Conservation (phyloP, 148 eudicot species). For the Rhododendron kiyosumense region DNA sequence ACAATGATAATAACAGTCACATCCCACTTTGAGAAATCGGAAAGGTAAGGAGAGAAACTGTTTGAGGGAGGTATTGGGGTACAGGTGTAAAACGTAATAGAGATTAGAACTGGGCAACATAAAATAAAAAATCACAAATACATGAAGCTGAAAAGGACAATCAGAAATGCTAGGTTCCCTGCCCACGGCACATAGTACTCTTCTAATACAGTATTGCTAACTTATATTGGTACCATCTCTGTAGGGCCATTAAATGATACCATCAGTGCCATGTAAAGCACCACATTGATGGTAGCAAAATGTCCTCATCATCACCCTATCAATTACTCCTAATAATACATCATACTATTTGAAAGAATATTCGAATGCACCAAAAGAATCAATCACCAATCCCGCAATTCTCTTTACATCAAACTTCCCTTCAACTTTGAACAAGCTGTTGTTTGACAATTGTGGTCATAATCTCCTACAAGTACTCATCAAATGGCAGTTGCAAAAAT, state of each 20-base stretch:
- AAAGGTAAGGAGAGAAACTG: neutral
- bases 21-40: neutral
- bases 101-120: neutral
- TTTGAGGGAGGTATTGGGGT: neutral
- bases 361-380: neutral
- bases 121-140: neutral
- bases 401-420: neutral
- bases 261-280: neutral
- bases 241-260: neutral
- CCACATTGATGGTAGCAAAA: neutral
- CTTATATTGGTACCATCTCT: neutral
- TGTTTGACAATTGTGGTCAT: neutral
- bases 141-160: neutral
- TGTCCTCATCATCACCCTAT: neutral
- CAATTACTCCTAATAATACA: neutral
- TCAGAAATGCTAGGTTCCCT: neutral
- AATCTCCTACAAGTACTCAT: neutral
- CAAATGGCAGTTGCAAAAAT: neutral
- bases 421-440: neutral
- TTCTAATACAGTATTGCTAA: neutral
- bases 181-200: neutral
- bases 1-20: neutral
- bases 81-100: neutral
- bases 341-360: neutral
- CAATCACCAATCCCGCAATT: neutral